Conservation (phyloP, 2,329 filamentous ascomycete species). For the Xylaria arbuscula region DNA sequence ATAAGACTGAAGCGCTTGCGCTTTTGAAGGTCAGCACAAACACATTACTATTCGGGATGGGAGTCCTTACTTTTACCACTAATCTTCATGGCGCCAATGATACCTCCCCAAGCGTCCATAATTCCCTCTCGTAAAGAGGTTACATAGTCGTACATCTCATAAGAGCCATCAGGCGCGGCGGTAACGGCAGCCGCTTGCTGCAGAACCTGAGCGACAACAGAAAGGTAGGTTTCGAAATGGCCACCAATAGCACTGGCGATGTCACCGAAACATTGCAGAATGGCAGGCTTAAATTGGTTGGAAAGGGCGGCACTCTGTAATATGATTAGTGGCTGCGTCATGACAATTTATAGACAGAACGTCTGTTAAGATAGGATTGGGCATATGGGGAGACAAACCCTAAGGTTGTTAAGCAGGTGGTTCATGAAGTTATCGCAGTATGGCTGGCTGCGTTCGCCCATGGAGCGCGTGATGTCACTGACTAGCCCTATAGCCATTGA, state of each 20-base stretch:
- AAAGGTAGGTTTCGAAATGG: slow-evolving; percentile 91
- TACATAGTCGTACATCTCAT: slow-evolving; percentile 97
- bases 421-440: slow-evolving; percentile 99
- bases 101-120: slow-evolving; percentile 98
- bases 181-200: slow-evolving; percentile 91
- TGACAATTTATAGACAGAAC: neutral
- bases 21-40: slow-evolving; percentile 58
- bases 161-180: slow-evolving; percentile 80
- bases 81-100: slow-evolving; percentile 91
- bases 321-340: slow-evolving; percentile 50
- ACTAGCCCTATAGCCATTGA: slow-evolving; percentile 97
- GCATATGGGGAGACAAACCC: slow-evolving; percentile 63
- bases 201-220: slow-evolving; percentile 91
- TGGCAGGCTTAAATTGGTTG: slow-evolving; percentile 98
- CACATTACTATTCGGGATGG: slow-evolving; percentile 29
- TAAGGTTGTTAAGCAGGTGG: slow-evolving; percentile 89
- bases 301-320: slow-evolving; percentile 80
- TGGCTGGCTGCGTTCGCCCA: slow-evolving; percentile 90
- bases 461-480: slow-evolving; percentile 92
- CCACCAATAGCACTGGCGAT: slow-evolving; percentile 94
- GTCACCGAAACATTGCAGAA: slow-evolving; percentile 97
- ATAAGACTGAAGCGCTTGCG: slow-evolving; percentile 77
- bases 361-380: slow-evolving; percentile 8
- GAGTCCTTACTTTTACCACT: slow-evolving; percentile 76
- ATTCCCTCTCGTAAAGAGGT: slow-evolving; percentile 95